Base-by-base conservation (phyloP, 768 basidiomycete species). In the Stropharia rugosoannulata region DNA sequence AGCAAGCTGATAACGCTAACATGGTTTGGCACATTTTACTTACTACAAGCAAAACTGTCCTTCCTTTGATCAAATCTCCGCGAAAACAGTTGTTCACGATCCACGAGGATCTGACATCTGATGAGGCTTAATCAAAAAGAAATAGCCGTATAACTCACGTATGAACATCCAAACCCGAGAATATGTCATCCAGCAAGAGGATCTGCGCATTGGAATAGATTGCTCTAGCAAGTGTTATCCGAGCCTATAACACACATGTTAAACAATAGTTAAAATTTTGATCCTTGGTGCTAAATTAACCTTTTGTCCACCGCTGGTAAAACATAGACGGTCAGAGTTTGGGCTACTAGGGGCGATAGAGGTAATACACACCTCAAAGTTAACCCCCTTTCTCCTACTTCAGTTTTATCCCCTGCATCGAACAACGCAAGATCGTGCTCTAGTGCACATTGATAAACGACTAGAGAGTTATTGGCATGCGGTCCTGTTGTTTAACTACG, bases 21-120 rank as follows among this genome's bases (percentile, higher is more conserved):
- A 22, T 22, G 22, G 22, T 22, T 22, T 22, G 22, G 4, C 22
- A 22, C 22, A 22, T 22, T n/a, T 22, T n/a, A 51, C 75, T 54
- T 62, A 82, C 82, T 22, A 96, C 93, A 16, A 96, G 77, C 43
- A 96, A 78, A 54, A 94, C 73, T 0, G 95, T 95, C 43, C 93
- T 79, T 15, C 81, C 84, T 27, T 75, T 70, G 63, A 93, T 77
- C 37, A 96, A 72, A 43, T 88, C 85, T 9, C 94, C 93, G 58
- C 79, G 77, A 39, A 97, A 75, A 62, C 91, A 93, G 43, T 90
- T 76, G 19, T 83, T 75, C 62, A 85, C 86, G 36, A 97, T 57
- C 54, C 59, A 59, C 22, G 56, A 48, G 16, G 60, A 46, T 11
- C 62, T 62, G 25, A 29, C 5, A 36, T 16, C 50, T 27, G 22